Evolutionary conservation across 2,329 filamentous ascomycete genomes (phyloP), one percentile per base, ranked within the genome.

Genomic region (Amauroascus niger): DNA sequence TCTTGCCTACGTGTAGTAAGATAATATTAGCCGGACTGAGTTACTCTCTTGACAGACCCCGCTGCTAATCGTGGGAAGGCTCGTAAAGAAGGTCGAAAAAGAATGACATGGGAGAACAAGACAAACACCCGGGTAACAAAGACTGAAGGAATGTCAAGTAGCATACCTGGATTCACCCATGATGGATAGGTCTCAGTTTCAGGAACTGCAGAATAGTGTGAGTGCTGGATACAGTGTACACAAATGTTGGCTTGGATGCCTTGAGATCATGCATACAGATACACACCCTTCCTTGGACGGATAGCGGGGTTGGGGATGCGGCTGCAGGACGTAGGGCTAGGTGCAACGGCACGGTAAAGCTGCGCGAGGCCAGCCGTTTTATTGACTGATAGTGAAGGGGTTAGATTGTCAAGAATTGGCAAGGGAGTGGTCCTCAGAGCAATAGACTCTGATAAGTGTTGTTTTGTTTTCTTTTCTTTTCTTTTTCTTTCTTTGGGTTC

Each of bases 1-100:
- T 98, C 93, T 76, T 98, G 93, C 78, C 93, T 97, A 65, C 59
- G 30, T 8, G 24, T n/a, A 35, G 24, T 1, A 49, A n/a, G 1
- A 40, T 14, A n/a, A 33, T 9, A 18, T 53, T 48, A 48, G 45
- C 18, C 7, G 24, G 2, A 11, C 32, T 30, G 41, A n/a, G 33
- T 28, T 49, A 51, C 24, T 40, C 35, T 2, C 24, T 9, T 35
- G 16, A 6, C 6, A 30, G 5, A 30, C 6, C 3, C 14, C 41
- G 2, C 8, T 43, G 41, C 41, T 14, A n/a, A 30, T 4, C 14
- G 40, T 18, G 9, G 14, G 55, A 58, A 51, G 60, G 57, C 28
- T 45, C 44, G 44, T 30, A 32, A 46, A n/a, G n/a, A 9, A 33
- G 24, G 59, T 65, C 53, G 65, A 30, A 18, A 49, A 32, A 22